Base-by-base conservation (phyloP, 1,139 yeast species). In the Keqinozyma sinolaborantium region DNA sequence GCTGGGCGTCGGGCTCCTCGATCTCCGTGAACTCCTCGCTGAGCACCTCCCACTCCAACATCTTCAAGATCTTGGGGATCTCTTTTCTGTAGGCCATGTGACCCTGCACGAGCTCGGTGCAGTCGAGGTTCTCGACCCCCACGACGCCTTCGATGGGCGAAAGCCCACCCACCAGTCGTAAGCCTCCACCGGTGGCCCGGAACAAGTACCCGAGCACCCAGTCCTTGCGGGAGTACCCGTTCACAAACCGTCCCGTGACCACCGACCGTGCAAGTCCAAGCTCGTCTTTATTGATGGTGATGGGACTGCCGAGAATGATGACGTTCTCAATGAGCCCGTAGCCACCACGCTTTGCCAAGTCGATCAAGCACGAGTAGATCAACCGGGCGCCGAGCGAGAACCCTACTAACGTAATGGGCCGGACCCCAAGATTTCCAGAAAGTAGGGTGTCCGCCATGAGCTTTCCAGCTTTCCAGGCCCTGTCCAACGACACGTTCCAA, bases 381-480 rank as follows among this genome's bases (percentile, higher is more conserved):
- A 92, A 83, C 39, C 98, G 76, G 0, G 97, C 87, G 1, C 99
- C 99, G 26, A 94, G 63, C 1, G 97, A 87, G 55, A 92, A 94
- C 2, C 98, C 98, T 16, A 94, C 87, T 9, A 94, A 63, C 0
- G 97, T 90, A 1, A 88, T 77, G 1, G 99, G 99, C 30, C 99
- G 67, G 11, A 83, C 87, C 6, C 99, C 99, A 45, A 94, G 64
- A 53, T 87, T 90, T 21, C 95, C 83, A 6, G 88, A 74, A 34
- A 88, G 77, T 27, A 94, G 62, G 0, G 97, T 86, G 51, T 94
- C 98, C 0, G 98, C 98, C 36, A 94, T 58, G 30, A 94, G 79
- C 39, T 80, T 67, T 2, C 99, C 99, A 0, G 97, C 95, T 30
- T 90, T 75, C 97, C 97, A 90, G 0, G 99, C 98, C 40, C 99